Evolutionary conservation across 805 yeast genomes (phyloP).

Genomic region (Citeromyces matritensis): DNA sequence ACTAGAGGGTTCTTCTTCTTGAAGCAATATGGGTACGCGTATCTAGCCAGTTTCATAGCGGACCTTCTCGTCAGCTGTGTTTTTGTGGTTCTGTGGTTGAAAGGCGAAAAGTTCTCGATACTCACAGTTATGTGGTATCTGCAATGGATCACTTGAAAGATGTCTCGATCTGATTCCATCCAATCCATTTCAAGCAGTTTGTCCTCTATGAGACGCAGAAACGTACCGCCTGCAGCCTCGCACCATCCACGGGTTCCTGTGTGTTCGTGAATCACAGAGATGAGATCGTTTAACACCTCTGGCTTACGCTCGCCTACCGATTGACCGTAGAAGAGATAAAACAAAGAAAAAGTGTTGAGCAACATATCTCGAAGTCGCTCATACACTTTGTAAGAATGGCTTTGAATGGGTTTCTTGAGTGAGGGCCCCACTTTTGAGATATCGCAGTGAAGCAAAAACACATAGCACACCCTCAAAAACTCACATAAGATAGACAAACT

Average conservation of each 20-base stretch:
- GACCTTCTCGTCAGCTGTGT: conserved; percentile 20
- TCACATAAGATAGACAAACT: too few species aligned
- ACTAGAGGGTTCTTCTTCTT: conserved; percentile 44
- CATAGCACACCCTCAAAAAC: conserved; percentile 26
- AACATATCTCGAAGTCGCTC: conserved; percentile 29
- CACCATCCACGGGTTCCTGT: conserved; percentile 62
- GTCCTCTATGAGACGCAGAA: conserved; percentile 45
- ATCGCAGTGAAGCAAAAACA: conserved; percentile 39
- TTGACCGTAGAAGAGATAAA: conserved; percentile 24
- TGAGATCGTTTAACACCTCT: conserved; percentile 23
- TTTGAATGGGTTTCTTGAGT: conserved; percentile 24
- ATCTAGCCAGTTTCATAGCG: conserved; percentile 18
- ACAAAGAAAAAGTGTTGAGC: conserved; percentile 18
- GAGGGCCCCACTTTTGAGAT: too few species aligned
- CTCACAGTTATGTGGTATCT: conserved; percentile 55
- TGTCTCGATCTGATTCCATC: conserved; percentile 41
- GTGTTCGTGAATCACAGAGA: conserved; percentile 55
- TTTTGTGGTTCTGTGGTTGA: conserved; percentile 44
- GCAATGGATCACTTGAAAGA: conserved; percentile 70
- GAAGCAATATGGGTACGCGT: conserved; percentile 39
- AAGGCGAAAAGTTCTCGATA: conserved; percentile 44
- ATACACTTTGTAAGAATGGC: conserved; percentile 25
- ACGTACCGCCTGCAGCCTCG: conserved; percentile 43
- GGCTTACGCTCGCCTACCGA: conserved; percentile 4
- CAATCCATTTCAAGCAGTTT: conserved; percentile 27